Conservation (phyloP, 352 stramenopile species). For the Globisporangium paddicum region DNA sequence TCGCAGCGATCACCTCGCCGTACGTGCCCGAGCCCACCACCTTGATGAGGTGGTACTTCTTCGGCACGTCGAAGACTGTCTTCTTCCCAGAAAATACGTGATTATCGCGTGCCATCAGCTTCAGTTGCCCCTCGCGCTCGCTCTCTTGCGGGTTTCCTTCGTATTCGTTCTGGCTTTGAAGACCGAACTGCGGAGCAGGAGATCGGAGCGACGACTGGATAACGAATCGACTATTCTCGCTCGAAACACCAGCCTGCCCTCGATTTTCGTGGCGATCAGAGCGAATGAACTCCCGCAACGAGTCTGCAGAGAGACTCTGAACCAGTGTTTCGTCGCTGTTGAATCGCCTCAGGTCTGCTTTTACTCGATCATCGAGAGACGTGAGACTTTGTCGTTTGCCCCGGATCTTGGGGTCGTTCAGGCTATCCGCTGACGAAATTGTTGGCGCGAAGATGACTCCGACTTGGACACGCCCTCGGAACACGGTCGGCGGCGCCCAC, state of each 20-base stretch:
- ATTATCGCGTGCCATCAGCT: conserved; percentile 45
- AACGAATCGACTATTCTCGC: conserved; percentile 21
- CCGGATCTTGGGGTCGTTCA: conserved; percentile 43
- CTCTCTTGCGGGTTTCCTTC: conserved; percentile 12
- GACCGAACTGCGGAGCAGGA: not conserved
- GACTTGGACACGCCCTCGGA: conserved; percentile 70
- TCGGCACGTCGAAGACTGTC: conserved; percentile 71
- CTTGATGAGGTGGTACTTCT: conserved; percentile 79
- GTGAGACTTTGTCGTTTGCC: conserved; percentile 26
- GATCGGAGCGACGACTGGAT: conserved; percentile 14
- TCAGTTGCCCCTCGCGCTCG: conserved; percentile 29
- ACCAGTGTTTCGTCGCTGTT: conserved; percentile 42
- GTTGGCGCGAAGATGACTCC: conserved; percentile 76
- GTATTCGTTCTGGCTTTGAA: not conserved
- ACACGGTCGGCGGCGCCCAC: conserved; percentile 79
- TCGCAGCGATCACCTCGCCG: conserved; percentile 76
- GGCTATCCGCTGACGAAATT: conserved; percentile 39
- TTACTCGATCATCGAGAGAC: not conserved
- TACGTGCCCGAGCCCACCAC: conserved; percentile 77
- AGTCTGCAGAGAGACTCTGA: conserved; percentile 49
- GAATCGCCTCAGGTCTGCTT: conserved; percentile 22
- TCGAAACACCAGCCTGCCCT: conserved; percentile 19
- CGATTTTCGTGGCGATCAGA: conserved; percentile 30
- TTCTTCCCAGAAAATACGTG: conserved; percentile 65
- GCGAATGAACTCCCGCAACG: conserved; percentile 51